Base-by-base conservation (phyloP, 148 eudicot genomes). In the Rhododendron griersonianum region DNA sequence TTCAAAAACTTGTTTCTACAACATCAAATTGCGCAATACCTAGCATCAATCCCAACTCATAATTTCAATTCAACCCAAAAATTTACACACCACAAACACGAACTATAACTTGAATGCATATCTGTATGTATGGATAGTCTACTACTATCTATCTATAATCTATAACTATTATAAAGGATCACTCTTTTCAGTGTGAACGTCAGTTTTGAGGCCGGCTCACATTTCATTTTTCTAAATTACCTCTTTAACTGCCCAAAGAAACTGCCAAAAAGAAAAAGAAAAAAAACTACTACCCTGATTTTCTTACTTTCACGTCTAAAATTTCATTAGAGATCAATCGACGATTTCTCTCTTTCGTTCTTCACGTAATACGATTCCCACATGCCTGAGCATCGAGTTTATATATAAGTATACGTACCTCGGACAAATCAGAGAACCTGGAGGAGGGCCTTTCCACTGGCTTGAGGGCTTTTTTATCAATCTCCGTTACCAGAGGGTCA, bases 381-480 rank as follows among this genome's bases (percentile, higher is more conserved):
- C 61, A 15, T 1, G 21, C 61, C 5, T 16, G 61, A 55, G 5
- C 61, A 15, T 55, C 61, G 0, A 55, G 61, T 16, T 55, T 9
- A 82, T 35, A 19, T 11, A 11, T 7, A 82, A 0, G 11, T 19
- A 61, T 25, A 16, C 25, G 59, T 85, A 87, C 91, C 92, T 89
- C 88, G 37, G 92, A 82, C 15, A 55, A 87, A 87, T 81, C 65
- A 0, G 50, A 71, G n/a, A 69, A 50, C 84, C 84, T 87, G 50
- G 65, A 81, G 51, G 90, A 86, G 18, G 84, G 86, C 53, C 61
- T 85, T 16, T 69, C 88, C 21, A 86, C 74, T 4, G 88, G 88
- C 53, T 82, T 82, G 30, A 75, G 85, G 48, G 85, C 65, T 8
- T 76, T 86, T 51, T 55, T 14, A 86, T 86, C 82, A 25, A 82